Evolutionary conservation across 1,139 yeast genomes (phyloP), one percentile per base, ranked within the genome.

Genomic region (Suhomyces bribrorum): DNA sequence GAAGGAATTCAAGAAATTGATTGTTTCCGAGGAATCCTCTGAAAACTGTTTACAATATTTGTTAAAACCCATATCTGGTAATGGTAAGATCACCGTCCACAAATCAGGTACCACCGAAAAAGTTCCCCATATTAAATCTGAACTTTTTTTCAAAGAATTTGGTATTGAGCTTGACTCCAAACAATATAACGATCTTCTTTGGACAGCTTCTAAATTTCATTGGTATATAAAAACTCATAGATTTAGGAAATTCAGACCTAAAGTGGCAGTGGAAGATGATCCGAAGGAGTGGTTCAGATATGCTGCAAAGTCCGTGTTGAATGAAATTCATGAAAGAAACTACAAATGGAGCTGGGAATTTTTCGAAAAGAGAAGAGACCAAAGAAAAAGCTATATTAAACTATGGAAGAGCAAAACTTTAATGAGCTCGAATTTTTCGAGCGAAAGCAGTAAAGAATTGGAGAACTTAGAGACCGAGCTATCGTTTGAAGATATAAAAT

Each of bases 341-440:
- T 76, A 81, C 48, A 81, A 78, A 53, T 87, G 96, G 95, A 81
- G 89, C 28, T 94, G 98, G 98, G 94, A 76, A 2, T 77, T 78
- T 54, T 80, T 92, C 49, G 77, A 77, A 36, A 73, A 71, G 40
- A 74, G 95, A 52, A 69, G 95, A 47, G 86, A 85, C 43, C 82
- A 85, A 53, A 71, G 97, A 50, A 75, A 73, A 41, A 63, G 70
- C 2, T 94, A 94, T 59, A 73, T 86, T n/a, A 59, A 58, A 11
- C 64, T 87, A 1, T 92, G 90, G 85, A 83, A 79, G 50, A 32
- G 39, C 8, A 69, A 75, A 44, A 73, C 83, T 44, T 55, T 75
- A 30, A 63, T 56, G 12, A 18, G 43, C 35, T 11, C 34, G 15
- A 34, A 56, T 3, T 48, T 70, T 11, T 46, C 69, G 2, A 49